Evolutionary conservation across 306 rosid genomes (phyloP).

Genomic region (Vigna unguiculata): DNA sequence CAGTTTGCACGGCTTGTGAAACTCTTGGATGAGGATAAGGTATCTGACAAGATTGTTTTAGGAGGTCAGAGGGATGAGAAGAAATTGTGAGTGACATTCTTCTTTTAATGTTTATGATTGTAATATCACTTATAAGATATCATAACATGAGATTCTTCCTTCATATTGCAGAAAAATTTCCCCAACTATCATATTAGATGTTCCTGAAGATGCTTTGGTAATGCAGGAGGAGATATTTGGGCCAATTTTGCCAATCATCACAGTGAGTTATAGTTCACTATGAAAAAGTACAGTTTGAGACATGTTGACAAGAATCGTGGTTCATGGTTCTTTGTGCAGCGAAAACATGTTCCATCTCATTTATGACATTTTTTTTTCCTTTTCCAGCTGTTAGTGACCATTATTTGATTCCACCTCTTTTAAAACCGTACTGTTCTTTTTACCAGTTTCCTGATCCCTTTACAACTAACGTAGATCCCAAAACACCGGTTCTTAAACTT

Average conservation of each 20-base stretch:
- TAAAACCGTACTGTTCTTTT: neutral
- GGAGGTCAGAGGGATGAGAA: conserved; percentile 81
- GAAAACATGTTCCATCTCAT: neutral
- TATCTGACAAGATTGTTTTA: conserved; percentile 68
- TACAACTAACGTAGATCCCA: neutral
- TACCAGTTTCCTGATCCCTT: neutral
- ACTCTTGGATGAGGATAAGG: conserved; percentile 72
- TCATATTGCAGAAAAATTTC: conserved; percentile 68
- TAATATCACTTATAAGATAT: neutral
- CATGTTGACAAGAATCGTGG: conserved; percentile 8
- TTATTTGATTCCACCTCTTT: neutral
- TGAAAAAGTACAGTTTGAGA: conserved; percentile 2
- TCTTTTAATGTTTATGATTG: conserved; percentile 34
- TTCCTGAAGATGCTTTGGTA: conserved; percentile 66
- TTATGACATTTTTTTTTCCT: neutral
- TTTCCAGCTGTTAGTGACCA: conserved; percentile 1
- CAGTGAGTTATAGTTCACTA: conserved; percentile 55
- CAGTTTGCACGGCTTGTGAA: conserved; percentile 67
- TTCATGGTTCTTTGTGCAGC: conserved; percentile 5
- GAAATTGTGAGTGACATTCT: conserved; percentile 60
- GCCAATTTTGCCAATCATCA: conserved; percentile 75
- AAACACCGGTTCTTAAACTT: neutral
- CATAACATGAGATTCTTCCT: conserved; percentile 34
- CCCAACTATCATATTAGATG: conserved; percentile 77
- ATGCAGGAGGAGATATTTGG: conserved; percentile 95